These are phyloP conservation scores for Ajuga reptans DNA, from an alignment of 305 asterid genomes.

Conservation along the genomic window DNA sequence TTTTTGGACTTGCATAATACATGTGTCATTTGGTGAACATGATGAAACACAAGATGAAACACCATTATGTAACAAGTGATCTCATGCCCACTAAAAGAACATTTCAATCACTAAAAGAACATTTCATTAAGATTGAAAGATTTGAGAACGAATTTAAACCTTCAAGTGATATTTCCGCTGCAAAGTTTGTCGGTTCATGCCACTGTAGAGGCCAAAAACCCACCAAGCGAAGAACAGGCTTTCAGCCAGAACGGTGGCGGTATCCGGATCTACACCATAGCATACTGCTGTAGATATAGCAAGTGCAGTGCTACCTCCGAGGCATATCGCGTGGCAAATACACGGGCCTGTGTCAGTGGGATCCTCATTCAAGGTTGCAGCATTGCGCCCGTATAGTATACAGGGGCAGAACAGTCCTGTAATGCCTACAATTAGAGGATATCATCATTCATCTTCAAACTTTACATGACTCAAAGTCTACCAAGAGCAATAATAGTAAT, in stretches of 20 bases:
- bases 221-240: constrained; percentile 76
- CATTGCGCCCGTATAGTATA: constrained; percentile 61
- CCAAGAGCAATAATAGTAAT: too few relatives aligned
- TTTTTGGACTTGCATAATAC: too few relatives aligned
- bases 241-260: constrained; percentile 54
- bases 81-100: too few relatives aligned
- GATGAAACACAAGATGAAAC: too few relatives aligned
- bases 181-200: constrained; percentile 61
- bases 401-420: constrained; percentile 75
- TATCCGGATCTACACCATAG: constrained; percentile 64
- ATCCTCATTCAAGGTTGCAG: constrained; percentile 48
- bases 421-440: constrained; percentile 33
- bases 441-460: neutral
- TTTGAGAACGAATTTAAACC: constrained; percentile 26
- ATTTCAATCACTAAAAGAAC: too few relatives aligned
- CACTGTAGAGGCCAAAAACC: constrained; percentile 76
- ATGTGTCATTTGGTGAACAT: too few relatives aligned
- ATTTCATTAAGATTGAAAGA: neutral
- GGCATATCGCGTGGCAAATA: constrained; percentile 48
- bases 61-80: too few relatives aligned
- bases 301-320: constrained; percentile 72
- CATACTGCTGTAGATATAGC: constrained; percentile 57
- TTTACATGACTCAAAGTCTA: too few relatives aligned
- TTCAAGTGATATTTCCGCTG: constrained; percentile 70
- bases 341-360: constrained; percentile 47